Evolutionary conservation across 768 basidiomycete species (phyloP).

Genomic region (Lepiota brunneoincarnata): DNA sequence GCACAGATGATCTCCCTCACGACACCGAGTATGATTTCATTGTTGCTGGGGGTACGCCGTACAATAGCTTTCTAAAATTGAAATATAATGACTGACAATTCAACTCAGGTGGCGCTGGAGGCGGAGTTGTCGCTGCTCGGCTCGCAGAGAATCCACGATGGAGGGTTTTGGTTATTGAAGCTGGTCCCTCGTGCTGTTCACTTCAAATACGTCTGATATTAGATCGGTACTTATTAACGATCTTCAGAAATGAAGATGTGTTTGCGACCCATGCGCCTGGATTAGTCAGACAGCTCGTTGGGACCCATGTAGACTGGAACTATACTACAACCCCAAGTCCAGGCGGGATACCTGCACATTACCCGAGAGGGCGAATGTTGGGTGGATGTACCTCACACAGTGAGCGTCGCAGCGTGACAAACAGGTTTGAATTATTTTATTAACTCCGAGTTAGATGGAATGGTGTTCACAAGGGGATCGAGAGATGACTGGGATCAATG

Average conservation of each 20-base stretch:
- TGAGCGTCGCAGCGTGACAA: too few relatives aligned
- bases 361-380: conserved; percentile 10
- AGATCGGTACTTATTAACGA: background rate
- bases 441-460: too few relatives aligned
- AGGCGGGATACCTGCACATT: conserved; percentile 2
- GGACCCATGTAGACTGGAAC: conserved; percentile 16
- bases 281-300: background rate
- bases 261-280: conserved; percentile 2
- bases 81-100: background rate
- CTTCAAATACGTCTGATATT: too few relatives aligned
- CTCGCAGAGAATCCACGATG: conserved; percentile 11
- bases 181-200: conserved; percentile 12
- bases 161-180: conserved; percentile 14
- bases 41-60: conserved; percentile 11
- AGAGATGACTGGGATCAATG: conserved; percentile 30
- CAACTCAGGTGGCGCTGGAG: background rate
- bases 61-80: too few relatives aligned
- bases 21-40: conserved; percentile 7
- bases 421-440: too few relatives aligned
- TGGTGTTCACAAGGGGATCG: conserved; percentile 31
- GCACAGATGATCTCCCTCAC: background rate
- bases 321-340: conserved; percentile 13
- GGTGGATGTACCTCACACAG: conserved; percentile 15
- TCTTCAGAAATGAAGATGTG: background rate
- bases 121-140: conserved; percentile 1